Evolutionary conservation across 1,139 yeast genomes (phyloP), one percentile per base, ranked within the genome.

Genomic region (Saccharomyces pastorianus): DNA sequence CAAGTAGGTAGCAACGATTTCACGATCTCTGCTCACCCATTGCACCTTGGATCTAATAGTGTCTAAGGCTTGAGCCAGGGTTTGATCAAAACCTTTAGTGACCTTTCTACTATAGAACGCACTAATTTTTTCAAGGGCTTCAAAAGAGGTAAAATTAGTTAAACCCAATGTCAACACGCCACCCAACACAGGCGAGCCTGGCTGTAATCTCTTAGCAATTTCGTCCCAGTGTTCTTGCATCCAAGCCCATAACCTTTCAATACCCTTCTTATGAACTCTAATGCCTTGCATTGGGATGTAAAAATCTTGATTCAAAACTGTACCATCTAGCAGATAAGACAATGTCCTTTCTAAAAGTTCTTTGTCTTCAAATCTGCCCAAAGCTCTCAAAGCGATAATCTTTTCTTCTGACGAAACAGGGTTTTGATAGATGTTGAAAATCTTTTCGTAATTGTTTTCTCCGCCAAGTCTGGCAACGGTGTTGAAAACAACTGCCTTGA

Each of bases 281-380:
- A 88, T 74, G 46, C 95, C 90, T 58, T 75, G 80, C 79, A 91
- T 76, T 62, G 95, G 90, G 58, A 85, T 79, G 69, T 83, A 84
- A 55, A 88, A 80, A 71, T 91, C 98, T 75, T 91, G 98, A 66
- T 87, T 84, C 60, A 90, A 77, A 42, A 83, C 75, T 38, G 85
- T 81, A 38, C 89, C 84, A 66, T 87, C 84, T 58, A 88, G 77
- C 59, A 88, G 71, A 64, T 80, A 76, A 3, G 72, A 77, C 52
- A 86, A 74, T 13, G 89, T 83, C 71, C 81, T 83, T 61, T 79
- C 73, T 58, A 86, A 76, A 53, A 88, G 73, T 49, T 75, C 76
- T 5, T 76, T 73, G 60, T 84, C 80, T 58, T 77, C 80, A 66
- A 88, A 85, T 64, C 80, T 73, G 67, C 97, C 97, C 50, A 91